Evolutionary conservation across 2,329 filamentous ascomycete genomes (phyloP).

Genomic region (Aspergillus melleus): DNA sequence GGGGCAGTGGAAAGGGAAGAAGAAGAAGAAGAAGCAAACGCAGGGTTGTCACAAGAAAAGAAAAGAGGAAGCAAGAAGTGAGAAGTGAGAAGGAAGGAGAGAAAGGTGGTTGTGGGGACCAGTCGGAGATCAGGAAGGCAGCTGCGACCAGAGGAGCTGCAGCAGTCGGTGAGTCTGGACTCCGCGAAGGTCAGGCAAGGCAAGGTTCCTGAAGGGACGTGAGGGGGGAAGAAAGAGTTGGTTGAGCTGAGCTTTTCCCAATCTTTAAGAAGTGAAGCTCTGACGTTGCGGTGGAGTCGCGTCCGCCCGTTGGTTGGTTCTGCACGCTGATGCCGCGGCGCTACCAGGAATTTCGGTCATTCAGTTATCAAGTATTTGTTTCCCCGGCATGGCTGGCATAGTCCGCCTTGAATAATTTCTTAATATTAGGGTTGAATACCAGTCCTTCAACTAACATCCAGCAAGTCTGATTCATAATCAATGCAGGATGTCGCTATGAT

Average conservation of each 20-base stretch:
- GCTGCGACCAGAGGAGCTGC: neutral
- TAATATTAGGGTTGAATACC: too few relatives aligned
- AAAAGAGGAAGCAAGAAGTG: neutral
- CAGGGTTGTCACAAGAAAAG: neutral
- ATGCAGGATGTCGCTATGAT: too few relatives aligned
- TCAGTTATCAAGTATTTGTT: too few relatives aligned
- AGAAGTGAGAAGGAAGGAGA: neutral
- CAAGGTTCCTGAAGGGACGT: conserved; percentile 2
- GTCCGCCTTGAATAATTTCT: too few relatives aligned
- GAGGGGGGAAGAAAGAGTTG: too few relatives aligned
- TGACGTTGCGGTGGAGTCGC: conserved; percentile 16
- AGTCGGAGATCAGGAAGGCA: neutral
- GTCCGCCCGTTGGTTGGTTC: neutral
- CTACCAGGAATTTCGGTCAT: too few relatives aligned
- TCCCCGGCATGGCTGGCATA: too few relatives aligned
- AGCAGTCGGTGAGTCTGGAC: neutral
- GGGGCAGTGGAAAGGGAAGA: neutral
- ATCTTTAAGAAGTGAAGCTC: conserved; percentile 7
- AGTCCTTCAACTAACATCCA: too few relatives aligned
- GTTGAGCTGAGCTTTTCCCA: too few relatives aligned
- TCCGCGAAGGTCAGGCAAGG: neutral
- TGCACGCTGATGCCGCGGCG: neutral
- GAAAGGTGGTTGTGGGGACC: neutral
- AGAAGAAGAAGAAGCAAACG: neutral
- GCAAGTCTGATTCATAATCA: too few relatives aligned